phyloP scores from a whole-genome alignment of 345 rosid species.

The Eutrema heterophyllum region DNA sequence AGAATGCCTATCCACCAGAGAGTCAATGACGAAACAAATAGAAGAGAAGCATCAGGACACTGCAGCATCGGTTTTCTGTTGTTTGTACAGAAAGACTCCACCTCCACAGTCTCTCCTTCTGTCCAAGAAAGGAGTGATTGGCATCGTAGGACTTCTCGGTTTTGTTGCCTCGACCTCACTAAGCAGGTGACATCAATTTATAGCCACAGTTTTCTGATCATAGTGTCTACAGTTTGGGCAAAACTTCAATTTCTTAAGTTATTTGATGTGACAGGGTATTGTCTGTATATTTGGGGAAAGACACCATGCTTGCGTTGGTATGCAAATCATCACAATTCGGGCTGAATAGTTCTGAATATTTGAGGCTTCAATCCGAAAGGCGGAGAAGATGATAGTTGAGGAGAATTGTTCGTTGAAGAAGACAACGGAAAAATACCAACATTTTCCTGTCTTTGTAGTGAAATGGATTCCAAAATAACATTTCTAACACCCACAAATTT shows the following conservation, averaged over 20 bases:
- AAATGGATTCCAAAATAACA: too few relatives aligned
- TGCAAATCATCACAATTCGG: slow-evolving; percentile 43
- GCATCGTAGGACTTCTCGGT: slow-evolving; percentile 58
- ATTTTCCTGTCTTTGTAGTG: too few relatives aligned
- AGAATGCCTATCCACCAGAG: slow-evolving; percentile 37
- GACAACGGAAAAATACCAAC: too few relatives aligned
- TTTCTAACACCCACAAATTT: too few relatives aligned
- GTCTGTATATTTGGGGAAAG: slow-evolving; percentile 57
- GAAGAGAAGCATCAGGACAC: slow-evolving; percentile 34
- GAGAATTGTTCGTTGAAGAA: too few relatives aligned
- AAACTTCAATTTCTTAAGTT: neutral
- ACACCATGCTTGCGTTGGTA: slow-evolving; percentile 58
- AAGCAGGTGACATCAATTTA: slow-evolving; percentile 45
- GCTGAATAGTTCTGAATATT: slow-evolving; percentile 35
- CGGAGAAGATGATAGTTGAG: too few relatives aligned
- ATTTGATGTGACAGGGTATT: slow-evolving; percentile 37
- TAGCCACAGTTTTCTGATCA: neutral
- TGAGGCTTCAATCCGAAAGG: slow-evolving; percentile 42
- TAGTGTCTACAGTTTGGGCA: neutral
- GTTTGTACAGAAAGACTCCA: slow-evolving; percentile 1
- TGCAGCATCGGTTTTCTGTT: slow-evolving; percentile 47
- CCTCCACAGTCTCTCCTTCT: slow-evolving; percentile 4
- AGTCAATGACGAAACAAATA: slow-evolving; percentile 40
- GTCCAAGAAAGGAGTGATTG: slow-evolving; percentile 38
- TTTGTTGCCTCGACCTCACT: slow-evolving; percentile 39